Base-by-base conservation (phyloP, 495 filamentous ascomycete species). In the Podospora fimiseda region DNA sequence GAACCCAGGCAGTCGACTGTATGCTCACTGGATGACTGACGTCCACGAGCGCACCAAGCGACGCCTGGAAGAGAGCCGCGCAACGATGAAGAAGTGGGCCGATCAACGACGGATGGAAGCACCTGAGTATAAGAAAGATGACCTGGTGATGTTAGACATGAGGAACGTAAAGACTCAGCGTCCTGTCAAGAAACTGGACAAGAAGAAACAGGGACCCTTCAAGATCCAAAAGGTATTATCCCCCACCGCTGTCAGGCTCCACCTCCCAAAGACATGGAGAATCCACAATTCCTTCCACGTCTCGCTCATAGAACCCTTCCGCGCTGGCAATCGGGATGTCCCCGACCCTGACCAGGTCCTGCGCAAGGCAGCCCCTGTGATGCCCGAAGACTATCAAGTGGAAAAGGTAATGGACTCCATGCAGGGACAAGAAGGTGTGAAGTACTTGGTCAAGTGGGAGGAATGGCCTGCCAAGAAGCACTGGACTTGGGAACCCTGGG, bases 171-270 rank as follows among this genome's bases (percentile, higher is more conserved):
- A 42, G 15, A 42, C 39, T 16, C 39, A 16, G 8, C 39, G 15
- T 5, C 39, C 39, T 16, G 14, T 16, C 19, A 42, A 42, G 15
- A 42, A 42, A 16, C 39, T 42, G 15, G 15, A 42, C 15, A 42
- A 42, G 19, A 42, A 42, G 39, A 42, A n/a, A 16, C 15, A n/a
- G 19, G 15, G 39, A 9, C 39, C 39, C 13, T 42, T 42, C 39
- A 42, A 42, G 15, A 42, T 42, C 39, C 39, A 42, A 42, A 42
- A 42, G 15, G 39, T 42, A 42, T n/a, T 42, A 9, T 42, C 15
- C 5, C 39, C 39, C 19, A 42, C 39, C 39, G 39, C 39, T 42
- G 15, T 42, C 39, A 9, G 39, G 15, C 39, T 42, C 6, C 6
- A 9, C 15, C 39, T 42, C 39, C 39, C 39, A 9, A 42, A 42